These are phyloP conservation scores for Rhodotorula sp. DNA, from an alignment of 1,284 basidiomycete species.

Conservation along the genomic window DNA sequence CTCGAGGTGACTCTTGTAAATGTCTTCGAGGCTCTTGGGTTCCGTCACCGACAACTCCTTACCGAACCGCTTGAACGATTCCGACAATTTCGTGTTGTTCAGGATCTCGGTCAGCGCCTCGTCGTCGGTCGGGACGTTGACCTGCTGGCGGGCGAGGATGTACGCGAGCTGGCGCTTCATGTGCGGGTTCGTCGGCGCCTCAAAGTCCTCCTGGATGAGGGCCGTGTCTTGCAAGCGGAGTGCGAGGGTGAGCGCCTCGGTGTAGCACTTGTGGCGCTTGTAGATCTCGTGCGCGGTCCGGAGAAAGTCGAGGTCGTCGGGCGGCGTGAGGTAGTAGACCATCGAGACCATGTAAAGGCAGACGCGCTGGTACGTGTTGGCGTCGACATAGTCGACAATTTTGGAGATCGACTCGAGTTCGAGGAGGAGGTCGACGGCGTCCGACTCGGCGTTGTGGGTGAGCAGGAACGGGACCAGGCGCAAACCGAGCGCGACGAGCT, in stretches of 20 bases:
- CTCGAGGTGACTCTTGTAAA: constrained; percentile 96
- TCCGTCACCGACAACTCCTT: constrained; percentile 91
- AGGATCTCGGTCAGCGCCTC: constrained; percentile 70
- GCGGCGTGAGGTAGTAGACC: constrained; percentile 85
- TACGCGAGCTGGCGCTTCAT: constrained; percentile 97
- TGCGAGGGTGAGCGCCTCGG: constrained; percentile 85
- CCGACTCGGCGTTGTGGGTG: constrained; percentile 94
- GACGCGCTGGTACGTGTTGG: constrained; percentile 85
- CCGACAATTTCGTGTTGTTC: constrained; percentile 77
- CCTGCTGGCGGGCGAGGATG: constrained; percentile 85
- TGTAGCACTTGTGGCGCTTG: constrained; percentile 79
- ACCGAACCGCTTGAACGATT: constrained; percentile 85
- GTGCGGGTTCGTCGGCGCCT: constrained; percentile 77
- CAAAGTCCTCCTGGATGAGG: constrained; percentile 79
- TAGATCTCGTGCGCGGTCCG: constrained; percentile 88
- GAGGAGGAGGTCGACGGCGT: constrained; percentile 93
- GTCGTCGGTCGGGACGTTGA: constrained; percentile 69
- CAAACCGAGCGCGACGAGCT: constrained; percentile 73
- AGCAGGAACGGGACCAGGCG: constrained; percentile 90
- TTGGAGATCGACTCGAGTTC: constrained; percentile 88
- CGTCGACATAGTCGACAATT: constrained; percentile 72
- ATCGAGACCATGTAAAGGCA: constrained; percentile 98
- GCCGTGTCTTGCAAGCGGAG: constrained; percentile 80
- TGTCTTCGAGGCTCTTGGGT: constrained; percentile 88
- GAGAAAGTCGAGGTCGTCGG: constrained; percentile 89